Evolutionary conservation across 768 basidiomycete species (phyloP).

Genomic region (Lactarius sp.): DNA sequence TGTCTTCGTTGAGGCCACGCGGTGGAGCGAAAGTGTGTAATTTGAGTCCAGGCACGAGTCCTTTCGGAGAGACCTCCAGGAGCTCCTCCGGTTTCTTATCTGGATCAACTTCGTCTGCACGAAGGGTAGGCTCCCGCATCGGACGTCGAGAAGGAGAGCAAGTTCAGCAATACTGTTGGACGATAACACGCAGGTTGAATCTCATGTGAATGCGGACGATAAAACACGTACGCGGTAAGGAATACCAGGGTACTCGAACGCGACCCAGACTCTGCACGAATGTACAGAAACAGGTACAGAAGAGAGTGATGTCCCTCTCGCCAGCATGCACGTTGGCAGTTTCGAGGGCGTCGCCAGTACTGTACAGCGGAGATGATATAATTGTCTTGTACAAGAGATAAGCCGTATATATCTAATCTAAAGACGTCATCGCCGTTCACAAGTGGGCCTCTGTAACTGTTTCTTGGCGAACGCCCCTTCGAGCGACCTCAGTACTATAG

Average conservation of each 20-base stretch:
- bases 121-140: no score
- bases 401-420: no score
- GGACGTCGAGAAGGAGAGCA: no score
- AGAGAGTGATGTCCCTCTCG: conserved; percentile 57
- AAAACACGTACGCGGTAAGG: conserved; percentile 54
- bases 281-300: conserved; percentile 71
- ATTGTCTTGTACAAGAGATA: no score
- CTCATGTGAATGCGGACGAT: no score
- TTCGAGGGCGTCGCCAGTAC: conserved; percentile 49
- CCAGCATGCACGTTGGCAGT: conserved; percentile 48
- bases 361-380: conserved; percentile 34
- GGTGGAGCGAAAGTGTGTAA: conserved; percentile 52
- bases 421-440: no score
- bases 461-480: no score
- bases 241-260: conserved; percentile 63
- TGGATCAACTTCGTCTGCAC: conserved; percentile 70
- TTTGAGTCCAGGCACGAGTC: conserved; percentile 68
- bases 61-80: conserved; percentile 77
- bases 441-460: no score
- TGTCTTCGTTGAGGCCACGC: conserved; percentile 70
- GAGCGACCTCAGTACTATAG: no score
- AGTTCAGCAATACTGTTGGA: neutral
- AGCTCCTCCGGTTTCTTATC: conserved; percentile 79
- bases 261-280: conserved; percentile 80
- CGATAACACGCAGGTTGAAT: no score